Base-by-base conservation (phyloP, 306 rosid genomes). In the Mucuna pruriens region DNA sequence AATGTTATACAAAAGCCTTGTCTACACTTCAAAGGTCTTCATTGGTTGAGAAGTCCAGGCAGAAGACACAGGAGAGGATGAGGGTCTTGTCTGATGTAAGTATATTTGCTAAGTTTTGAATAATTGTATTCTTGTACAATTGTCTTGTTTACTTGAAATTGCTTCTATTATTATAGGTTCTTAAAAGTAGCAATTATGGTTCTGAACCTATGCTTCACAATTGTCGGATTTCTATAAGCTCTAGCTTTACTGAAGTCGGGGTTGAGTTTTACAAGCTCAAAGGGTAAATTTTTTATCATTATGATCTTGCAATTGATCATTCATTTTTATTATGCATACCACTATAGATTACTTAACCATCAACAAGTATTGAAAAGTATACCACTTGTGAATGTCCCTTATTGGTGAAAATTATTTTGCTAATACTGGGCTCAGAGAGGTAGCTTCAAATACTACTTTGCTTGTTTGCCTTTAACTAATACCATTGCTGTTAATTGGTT, bases 61-160 rank as follows among this genome's bases (percentile, higher is more conserved):
- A 93, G 85, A 96, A 93, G 86, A 98, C 99, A 0, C 91, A 87
- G 23, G 98, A 96, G 74, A 81, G 98, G 84, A 96, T 93, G 98
- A 79, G 64, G 33, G 92, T 88, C 42, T 80, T 96, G 81, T 64
- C 90, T 42, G 92, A 87, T 44, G 99, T 91, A 65, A 52, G 93
- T 68, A 1, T 86, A 55, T 29, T 65, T 16, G 52, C 16, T 42
- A 7, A 9, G 10, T 40, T 76, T 36, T 34, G 38, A 34, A 11
- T 34, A 17, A 9, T 33, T 38, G 0, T 20, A 4, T 77, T 25
- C 9, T 16, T 19, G 3, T 65, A 2, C 13, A 7, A 34, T 29
- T 23, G 17, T 51, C 3, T 12, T 25, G 6, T 19, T 63, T 48
- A 52, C 16, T 10, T 34, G 16, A 3, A 52, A 4, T 69, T 42